Conservation (phyloP, 2,329 filamentous ascomycete species). For the Trichoderma cornu-damae region DNA sequence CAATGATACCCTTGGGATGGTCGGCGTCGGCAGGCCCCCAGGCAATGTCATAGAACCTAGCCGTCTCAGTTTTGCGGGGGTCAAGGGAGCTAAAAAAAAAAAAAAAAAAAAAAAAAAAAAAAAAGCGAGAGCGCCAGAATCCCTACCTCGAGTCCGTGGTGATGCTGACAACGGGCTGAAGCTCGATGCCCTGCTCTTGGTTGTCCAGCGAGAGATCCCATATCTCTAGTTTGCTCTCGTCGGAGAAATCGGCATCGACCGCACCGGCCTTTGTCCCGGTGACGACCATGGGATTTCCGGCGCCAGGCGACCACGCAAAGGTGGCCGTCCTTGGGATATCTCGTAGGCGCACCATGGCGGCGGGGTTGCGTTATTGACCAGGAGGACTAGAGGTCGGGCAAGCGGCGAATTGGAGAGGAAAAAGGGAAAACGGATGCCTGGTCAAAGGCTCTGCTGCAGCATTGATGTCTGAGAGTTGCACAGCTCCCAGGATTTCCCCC, state of each 20-base stretch:
- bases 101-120: not conserved
- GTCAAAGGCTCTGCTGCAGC: slow-evolving; percentile 14
- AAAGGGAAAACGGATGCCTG: not conserved
- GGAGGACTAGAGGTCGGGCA: slow-evolving; percentile 8
- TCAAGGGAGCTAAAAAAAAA: too few species aligned
- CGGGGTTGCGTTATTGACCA: slow-evolving; percentile 29
- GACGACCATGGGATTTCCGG: slow-evolving; percentile 73
- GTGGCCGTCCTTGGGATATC: slow-evolving; percentile 95
- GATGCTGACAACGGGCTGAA: slow-evolving; percentile 79
- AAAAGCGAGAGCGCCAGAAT: not conserved
- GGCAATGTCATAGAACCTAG: slow-evolving; percentile 92
- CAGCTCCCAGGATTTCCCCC: slow-evolving; percentile 17
- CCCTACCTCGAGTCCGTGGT: slow-evolving; percentile 80
- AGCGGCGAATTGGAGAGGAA: slow-evolving; percentile 14
- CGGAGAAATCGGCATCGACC: slow-evolving; percentile 95
- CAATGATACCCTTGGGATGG: slow-evolving; percentile 81
- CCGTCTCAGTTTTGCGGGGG: slow-evolving; percentile 20
- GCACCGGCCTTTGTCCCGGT: slow-evolving; percentile 94
- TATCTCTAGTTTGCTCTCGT: slow-evolving; percentile 91
- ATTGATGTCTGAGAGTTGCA: slow-evolving; percentile 14
- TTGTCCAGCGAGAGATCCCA: slow-evolving; percentile 89
- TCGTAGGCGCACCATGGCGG: slow-evolving; percentile 85
- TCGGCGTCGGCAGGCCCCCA: slow-evolving; percentile 82
- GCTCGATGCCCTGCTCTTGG: slow-evolving; percentile 69
- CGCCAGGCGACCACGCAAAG: slow-evolving; percentile 90